Conservation (phyloP, 768 basidiomycete genomes). For the Xerocomellus intermedius region DNA sequence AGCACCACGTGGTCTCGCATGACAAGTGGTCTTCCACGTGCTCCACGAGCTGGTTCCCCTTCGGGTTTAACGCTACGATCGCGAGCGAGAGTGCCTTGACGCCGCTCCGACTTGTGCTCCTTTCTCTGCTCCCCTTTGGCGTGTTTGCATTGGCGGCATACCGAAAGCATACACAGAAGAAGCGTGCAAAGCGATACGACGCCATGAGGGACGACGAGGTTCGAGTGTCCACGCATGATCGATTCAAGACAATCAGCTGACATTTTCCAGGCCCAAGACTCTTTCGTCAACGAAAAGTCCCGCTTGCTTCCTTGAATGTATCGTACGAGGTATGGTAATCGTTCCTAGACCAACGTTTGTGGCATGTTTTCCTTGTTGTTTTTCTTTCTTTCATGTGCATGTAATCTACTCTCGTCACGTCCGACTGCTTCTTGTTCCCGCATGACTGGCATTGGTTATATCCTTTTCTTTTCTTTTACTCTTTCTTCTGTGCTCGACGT, state of each 20-base stretch:
- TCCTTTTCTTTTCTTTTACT: not conserved
- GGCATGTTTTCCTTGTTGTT: not conserved
- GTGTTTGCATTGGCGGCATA: slow-evolving; percentile 14
- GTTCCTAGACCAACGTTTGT: not conserved
- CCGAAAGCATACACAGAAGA: slow-evolving; percentile 8
- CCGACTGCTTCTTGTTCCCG: not conserved
- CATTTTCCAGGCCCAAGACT: not conserved
- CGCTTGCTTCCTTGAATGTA: slow-evolving; percentile 21
- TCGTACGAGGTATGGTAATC: not conserved
- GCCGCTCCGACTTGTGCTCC: not conserved
- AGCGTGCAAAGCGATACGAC: slow-evolving; percentile 4
- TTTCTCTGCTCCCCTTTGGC: slow-evolving; percentile 14
- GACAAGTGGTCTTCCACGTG: slow-evolving; percentile 43
- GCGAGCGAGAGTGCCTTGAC: not conserved
- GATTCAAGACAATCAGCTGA: not conserved
- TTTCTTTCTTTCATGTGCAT: not conserved
- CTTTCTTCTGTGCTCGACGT: not conserved
- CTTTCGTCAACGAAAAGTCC: slow-evolving; percentile 25
- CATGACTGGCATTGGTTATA: slow-evolving; percentile 7
- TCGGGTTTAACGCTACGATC: slow-evolving; percentile 2
- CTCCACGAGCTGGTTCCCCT: slow-evolving; percentile 31
- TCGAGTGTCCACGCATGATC: not conserved
- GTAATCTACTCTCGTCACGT: not conserved
- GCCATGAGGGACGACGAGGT: slow-evolving; percentile 13
- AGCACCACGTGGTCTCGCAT: slow-evolving; percentile 39